Percentiles rank a stretch among this genome's conserved stretches.
Evolutionary conservation across 176 grass and related monocot species (phyloP).

Genomic region (Lolium rigidum): DNA sequence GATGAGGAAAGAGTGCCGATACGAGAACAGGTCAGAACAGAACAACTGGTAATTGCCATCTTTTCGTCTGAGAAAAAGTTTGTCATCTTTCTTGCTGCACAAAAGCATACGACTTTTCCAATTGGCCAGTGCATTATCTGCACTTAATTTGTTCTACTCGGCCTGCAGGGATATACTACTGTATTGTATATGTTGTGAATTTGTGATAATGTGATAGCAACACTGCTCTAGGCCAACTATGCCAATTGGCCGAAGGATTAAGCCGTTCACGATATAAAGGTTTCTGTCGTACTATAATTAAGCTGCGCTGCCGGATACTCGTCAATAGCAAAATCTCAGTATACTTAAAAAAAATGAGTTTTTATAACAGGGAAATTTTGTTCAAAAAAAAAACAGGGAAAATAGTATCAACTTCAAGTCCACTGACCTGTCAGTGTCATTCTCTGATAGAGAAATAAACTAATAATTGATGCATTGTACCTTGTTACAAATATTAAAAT

Average conservation of each 20-base stretch:
- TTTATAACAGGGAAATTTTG: neutral
- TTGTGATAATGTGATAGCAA: too few relatives aligned
- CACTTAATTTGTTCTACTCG: neutral
- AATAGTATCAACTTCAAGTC: neutral
- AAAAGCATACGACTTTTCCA: neutral
- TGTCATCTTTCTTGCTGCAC: neutral
- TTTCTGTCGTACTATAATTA: neutral
- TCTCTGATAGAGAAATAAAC: conserved; percentile 26
- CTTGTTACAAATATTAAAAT: conserved; percentile 36
- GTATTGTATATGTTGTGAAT: too few relatives aligned
- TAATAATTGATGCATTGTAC: conserved; percentile 29
- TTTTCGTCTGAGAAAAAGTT: neutral
- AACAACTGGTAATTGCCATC: too few relatives aligned
- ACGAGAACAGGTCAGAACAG: too few relatives aligned
- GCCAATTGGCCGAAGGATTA: too few relatives aligned
- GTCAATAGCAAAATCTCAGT: neutral
- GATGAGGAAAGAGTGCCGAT: conserved; percentile 21
- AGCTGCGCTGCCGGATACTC: conserved; percentile 12
- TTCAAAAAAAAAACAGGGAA: neutral
- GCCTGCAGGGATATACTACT: too few relatives aligned
- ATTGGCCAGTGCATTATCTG: neutral
- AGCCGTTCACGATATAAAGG: too few relatives aligned
- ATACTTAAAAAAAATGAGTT: neutral
- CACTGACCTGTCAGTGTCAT: conserved; percentile 40
- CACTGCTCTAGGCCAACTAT: too few relatives aligned